phyloP scores from a whole-genome alignment of 345 rosid species.

The Nasturtium officinale region DNA sequence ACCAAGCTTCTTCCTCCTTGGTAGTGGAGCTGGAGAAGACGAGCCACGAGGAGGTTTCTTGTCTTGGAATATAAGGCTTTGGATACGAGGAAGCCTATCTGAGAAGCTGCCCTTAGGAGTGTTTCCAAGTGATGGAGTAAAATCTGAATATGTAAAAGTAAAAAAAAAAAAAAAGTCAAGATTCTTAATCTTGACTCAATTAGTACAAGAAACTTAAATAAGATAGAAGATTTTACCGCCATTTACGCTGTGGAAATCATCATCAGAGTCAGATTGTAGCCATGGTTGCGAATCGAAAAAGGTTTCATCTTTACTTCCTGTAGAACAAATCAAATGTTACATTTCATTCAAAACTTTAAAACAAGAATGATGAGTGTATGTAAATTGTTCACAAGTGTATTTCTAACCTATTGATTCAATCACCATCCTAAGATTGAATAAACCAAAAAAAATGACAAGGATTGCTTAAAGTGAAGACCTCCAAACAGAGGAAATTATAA shows the following conservation, averaged over 20 bases:
- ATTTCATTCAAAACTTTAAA: neutral
- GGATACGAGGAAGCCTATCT: conserved; percentile 47
- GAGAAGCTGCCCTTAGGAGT: conserved; percentile 73
- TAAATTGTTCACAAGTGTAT: neutral
- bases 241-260: conserved; percentile 86
- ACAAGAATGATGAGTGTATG: neutral
- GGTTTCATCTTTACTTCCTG: conserved; percentile 83
- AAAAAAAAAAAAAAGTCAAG: neutral
- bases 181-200: neutral
- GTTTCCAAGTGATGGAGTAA: conserved; percentile 85
- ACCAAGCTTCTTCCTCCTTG: conserved; percentile 70
- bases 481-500: conserved; percentile 6
- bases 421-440: conserved; percentile 7
- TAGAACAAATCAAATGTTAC: conserved; percentile 23
- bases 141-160: conserved; percentile 50
- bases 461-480: neutral
- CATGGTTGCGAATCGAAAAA: conserved; percentile 83
- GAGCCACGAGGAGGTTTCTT: conserved; percentile 46
- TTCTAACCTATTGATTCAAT: conserved; percentile 25
- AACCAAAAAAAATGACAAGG: neutral
- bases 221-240: conserved; percentile 56
- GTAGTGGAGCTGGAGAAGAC: conserved; percentile 48
- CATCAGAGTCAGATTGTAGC: conserved; percentile 89
- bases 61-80: conserved; percentile 34
- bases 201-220: neutral